These are phyloP conservation scores for Staphylotrichum longicolle DNA, from an alignment of 495 filamentous ascomycete genomes.

Conservation along the genomic window DNA sequence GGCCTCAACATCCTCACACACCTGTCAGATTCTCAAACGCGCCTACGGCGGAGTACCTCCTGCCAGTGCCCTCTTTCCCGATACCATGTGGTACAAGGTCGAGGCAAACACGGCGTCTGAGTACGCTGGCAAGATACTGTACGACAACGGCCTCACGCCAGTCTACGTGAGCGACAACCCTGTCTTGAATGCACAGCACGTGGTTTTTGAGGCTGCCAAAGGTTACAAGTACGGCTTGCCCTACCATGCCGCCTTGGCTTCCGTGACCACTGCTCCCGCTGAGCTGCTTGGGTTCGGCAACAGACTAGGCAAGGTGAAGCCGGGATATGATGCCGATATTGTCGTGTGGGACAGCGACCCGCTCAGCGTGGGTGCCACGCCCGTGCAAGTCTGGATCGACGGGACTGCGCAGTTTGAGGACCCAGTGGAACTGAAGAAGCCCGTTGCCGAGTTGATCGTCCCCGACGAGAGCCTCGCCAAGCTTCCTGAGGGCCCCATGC, in stretches of 20 bases:
- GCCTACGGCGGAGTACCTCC: conserved; percentile 47
- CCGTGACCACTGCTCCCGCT: conserved; percentile 62
- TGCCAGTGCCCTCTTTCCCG: conserved; percentile 54
- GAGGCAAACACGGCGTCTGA: conserved; percentile 60
- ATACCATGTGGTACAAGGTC: conserved; percentile 63
- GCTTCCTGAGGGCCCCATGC: conserved; percentile 37
- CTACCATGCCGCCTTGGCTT: conserved; percentile 57
- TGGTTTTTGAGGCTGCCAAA: conserved; percentile 59
- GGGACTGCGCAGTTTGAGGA: conserved; percentile 53
- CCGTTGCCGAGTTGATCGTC: conserved; percentile 27
- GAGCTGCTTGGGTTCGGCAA: conserved; percentile 56
- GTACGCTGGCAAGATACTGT: conserved; percentile 59
- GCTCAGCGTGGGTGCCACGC: conserved; percentile 57
- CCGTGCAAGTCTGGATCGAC: conserved; percentile 64
- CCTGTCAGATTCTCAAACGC: conserved; percentile 46
- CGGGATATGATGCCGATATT: conserved; percentile 64
- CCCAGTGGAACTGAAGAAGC: conserved; percentile 44
- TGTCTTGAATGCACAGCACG: conserved; percentile 51
- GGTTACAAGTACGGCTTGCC: conserved; percentile 59
- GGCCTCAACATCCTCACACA: neutral
- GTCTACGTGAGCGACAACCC: conserved; percentile 53
- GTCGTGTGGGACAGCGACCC: conserved; percentile 68
- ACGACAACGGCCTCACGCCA: conserved; percentile 55
- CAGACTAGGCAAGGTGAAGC: conserved; percentile 59
- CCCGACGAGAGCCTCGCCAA: conserved; percentile 32